Percentiles rank a stretch among this genome's conserved stretches.
These are phyloP conservation scores for Aspergillus floridensis DNA, from an alignment of 2,329 filamentous ascomycete genomes.

Conservation along the genomic window DNA sequence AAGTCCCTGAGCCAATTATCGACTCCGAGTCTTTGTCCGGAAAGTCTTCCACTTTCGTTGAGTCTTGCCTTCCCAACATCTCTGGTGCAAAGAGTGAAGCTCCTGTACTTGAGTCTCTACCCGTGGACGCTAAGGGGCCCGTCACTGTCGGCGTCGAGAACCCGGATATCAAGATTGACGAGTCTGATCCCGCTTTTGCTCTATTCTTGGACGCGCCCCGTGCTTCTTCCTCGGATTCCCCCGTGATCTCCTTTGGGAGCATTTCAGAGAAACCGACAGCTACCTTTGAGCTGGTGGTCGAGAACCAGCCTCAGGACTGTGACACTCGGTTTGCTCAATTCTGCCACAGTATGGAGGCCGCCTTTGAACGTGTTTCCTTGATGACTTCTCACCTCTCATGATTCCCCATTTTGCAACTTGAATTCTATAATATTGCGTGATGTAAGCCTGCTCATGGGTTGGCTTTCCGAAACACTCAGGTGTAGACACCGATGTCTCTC, in stretches of 20 bases:
- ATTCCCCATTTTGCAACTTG: conserved; percentile 29
- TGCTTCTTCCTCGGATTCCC: conserved; percentile 25
- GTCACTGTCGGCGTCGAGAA: conserved; percentile 23
- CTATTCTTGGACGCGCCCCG: conserved; percentile 53
- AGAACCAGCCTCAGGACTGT: conserved; percentile 25
- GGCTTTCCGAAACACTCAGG: conserved; percentile 13
- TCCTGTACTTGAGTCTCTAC: conserved; percentile 47
- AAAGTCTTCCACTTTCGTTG: conserved; percentile 61
- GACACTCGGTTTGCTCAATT: conserved; percentile 36
- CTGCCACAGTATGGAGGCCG: conserved; percentile 42
- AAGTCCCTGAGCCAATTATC: conserved; percentile 64
- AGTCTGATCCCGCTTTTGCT: conserved; percentile 48
- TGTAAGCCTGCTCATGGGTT: conserved; percentile 18
- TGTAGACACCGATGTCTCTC: conserved; percentile 23
- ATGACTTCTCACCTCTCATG: conserved; percentile 42
- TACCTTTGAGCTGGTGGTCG: conserved; percentile 64
- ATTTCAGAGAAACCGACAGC: conserved; percentile 64
- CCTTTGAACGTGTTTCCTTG: conserved; percentile 41
- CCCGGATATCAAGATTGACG: conserved; percentile 54
- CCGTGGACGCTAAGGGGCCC: conserved; percentile 17
- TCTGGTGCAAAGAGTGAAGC: conserved; percentile 50
- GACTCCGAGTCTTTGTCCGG: conserved; percentile 64
- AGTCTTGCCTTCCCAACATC: conserved; percentile 36
- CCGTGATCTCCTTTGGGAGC: conserved; percentile 46
- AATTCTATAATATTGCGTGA: conserved; percentile 12